Percentiles rank a stretch among this genome's conserved stretches.
Conservation (phyloP, 2,329 filamentous ascomycete species). For the Colletotrichum eremochloae region DNA sequence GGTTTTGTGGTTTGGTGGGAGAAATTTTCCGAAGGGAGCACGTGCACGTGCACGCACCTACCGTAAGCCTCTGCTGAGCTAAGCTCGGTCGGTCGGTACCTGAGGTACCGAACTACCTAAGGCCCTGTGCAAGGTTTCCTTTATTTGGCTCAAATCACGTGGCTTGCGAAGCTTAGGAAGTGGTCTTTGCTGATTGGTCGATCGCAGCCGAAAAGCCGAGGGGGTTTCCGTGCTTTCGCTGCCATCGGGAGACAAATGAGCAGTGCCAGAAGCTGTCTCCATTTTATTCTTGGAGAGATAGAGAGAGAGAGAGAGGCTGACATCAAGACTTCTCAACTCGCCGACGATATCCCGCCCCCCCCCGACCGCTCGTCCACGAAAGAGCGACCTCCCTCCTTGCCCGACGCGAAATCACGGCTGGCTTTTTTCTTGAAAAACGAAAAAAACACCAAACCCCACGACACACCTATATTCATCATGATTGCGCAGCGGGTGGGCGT, state of each 20-base stretch:
- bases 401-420: not conserved
- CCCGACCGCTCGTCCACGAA: constrained; percentile 42
- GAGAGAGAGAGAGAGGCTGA: not conserved
- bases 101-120: too few relatives aligned
- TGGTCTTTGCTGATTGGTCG: constrained; percentile 54
- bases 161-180: constrained; percentile 53
- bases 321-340: constrained; percentile 37
- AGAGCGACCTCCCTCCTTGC: not conserved
- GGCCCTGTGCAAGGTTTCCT: not conserved
- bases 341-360: constrained; percentile 41
- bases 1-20: constrained; percentile 28
- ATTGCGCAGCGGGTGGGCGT: constrained; percentile 70
- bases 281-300: constrained; percentile 16
- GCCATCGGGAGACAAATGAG: constrained; percentile 23
- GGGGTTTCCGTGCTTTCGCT: constrained; percentile 34
- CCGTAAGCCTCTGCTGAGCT: not conserved
- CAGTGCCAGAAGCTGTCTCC: constrained; percentile 21
- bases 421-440: too few relatives aligned
- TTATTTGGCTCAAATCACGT: constrained; percentile 20
- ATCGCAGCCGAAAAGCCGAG: constrained; percentile 60
- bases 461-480: constrained; percentile 57
- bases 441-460: not conserved
- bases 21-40: constrained; percentile 27
- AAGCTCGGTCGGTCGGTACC: not conserved
- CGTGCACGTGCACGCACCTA: constrained; percentile 20